A percentile compares a stretch with the other conserved stretches of the same genome.
These are phyloP conservation scores for Calonectria pteridis DNA, from an alignment of 2,329 filamentous ascomycete species.

Conservation along the genomic window DNA sequence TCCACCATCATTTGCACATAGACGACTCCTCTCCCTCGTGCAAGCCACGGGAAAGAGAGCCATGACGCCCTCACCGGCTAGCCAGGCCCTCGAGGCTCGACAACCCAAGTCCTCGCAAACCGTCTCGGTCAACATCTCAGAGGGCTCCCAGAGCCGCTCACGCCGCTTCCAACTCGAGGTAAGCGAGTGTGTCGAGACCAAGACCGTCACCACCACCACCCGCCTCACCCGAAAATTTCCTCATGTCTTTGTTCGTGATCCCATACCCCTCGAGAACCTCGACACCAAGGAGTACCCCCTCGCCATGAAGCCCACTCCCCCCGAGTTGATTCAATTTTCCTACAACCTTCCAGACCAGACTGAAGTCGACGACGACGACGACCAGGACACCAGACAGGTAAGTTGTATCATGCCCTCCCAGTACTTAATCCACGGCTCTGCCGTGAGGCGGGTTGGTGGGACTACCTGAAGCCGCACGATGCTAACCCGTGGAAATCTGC, in stretches of 20 bases:
- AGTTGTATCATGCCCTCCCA: slow-evolving; percentile 34
- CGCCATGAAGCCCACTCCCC: slow-evolving; percentile 84
- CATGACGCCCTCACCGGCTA: slow-evolving; percentile 55
- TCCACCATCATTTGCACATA: slow-evolving; percentile 11
- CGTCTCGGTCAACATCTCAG: slow-evolving; percentile 62
- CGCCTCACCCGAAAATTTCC: slow-evolving; percentile 89
- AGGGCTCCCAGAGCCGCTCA: slow-evolving; percentile 51
- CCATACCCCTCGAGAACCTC: slow-evolving; percentile 76
- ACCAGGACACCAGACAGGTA: slow-evolving; percentile 35
- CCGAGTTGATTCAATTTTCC: slow-evolving; percentile 80
- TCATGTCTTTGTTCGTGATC: slow-evolving; percentile 82
- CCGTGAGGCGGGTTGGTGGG: not conserved
- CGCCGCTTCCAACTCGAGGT: slow-evolving; percentile 67
- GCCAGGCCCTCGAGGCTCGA: slow-evolving; percentile 54
- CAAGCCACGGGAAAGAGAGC: slow-evolving; percentile 34
- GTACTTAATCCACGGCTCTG: not conserved
- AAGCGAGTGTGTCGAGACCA: slow-evolving; percentile 75
- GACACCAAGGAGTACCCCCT: slow-evolving; percentile 93
- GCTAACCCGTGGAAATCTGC: not conserved
- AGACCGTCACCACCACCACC: slow-evolving; percentile 89
- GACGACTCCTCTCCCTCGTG: slow-evolving; percentile 22
- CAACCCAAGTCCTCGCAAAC: slow-evolving; percentile 53
- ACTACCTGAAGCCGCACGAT: slow-evolving; percentile 13
- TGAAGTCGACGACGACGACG: slow-evolving; percentile 45
- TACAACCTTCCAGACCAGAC: slow-evolving; percentile 69